Evolutionary conservation across 1,284 basidiomycete species (phyloP), one percentile per base, ranked within the genome.

Genomic region (Heterobasidion irregulare): DNA sequence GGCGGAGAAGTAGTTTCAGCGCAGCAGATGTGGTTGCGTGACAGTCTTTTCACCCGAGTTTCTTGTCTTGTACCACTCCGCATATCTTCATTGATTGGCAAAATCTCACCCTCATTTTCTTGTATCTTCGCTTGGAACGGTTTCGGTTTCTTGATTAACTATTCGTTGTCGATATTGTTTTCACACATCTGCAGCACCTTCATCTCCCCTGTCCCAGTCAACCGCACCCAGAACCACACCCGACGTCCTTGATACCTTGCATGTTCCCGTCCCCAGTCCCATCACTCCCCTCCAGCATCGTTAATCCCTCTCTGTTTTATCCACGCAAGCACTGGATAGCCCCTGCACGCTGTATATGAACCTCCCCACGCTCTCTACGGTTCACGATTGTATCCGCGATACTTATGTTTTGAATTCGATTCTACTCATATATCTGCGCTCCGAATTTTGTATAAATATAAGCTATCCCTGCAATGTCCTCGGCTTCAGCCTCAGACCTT

Each of bases 1-100:
- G 87, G 58, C 73, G 89, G 64, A 74, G 89, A 57, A 91, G 89
- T 64, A 91, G 89, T 63, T 92, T 92, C 68, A 89, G 89, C 65
- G 75, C 84, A 56, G 86, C 86, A 8, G 86, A 93, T 67, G 82
- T 92, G 41, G 78, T 91, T 59, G 87, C 83, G 64, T 89, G 69
- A 79, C 34, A 13, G 50, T 26, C 26, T 26, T 26, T 26, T 26
- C 26, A 26, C 26, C 1, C 0, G 26, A 26, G 26, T 6, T 5
- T 26, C 26, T 26, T 26, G 26, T 26, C 26, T 26, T 26, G 26
- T 26, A 5, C 26, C 26, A 26, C 26, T 26, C 26, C 26, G 26
- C 26, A 26, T 5, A 26, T 26, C 38, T 12, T 41, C 38, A n/a
- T 41, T 41, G 38, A 41, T 41, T 41, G 38, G 4, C n/a, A 41